These are phyloP conservation scores for Suillus subaureus DNA, from an alignment of 768 basidiomycete genomes.

Conservation along the genomic window DNA sequence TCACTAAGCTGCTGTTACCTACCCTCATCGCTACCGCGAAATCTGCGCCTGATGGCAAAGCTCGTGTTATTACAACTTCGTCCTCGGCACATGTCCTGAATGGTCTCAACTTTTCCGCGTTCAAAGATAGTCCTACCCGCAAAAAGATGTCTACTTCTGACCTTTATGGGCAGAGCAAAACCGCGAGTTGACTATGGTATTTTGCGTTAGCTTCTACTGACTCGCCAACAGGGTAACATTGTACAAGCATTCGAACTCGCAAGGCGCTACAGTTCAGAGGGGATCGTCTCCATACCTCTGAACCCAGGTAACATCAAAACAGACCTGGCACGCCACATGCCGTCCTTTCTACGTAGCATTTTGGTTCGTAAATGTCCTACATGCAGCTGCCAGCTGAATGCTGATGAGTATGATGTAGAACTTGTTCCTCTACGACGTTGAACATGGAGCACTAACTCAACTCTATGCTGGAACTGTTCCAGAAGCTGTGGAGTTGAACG, in stretches of 20 bases:
- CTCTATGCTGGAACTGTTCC: constrained; percentile 33
- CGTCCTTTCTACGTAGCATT: constrained; percentile 11
- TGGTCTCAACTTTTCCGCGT: constrained; percentile 39
- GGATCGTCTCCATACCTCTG: constrained; percentile 35
- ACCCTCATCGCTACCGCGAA: constrained; percentile 39
- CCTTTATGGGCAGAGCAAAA: constrained; percentile 34
- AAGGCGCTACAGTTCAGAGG: constrained; percentile 29
- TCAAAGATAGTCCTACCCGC: constrained; percentile 42
- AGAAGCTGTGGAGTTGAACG: constrained; percentile 26
- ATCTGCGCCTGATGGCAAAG: constrained; percentile 32
- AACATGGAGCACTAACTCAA: constrained; percentile 30
- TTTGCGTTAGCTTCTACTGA: constrained; percentile 4
- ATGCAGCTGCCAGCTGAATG: background rate
- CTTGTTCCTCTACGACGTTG: constrained; percentile 10
- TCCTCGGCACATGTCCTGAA: constrained; percentile 31
- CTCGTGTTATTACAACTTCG: constrained; percentile 46
- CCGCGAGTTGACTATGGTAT: constrained; percentile 21
- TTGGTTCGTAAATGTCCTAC: constrained; percentile 8
- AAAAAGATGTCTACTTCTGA: constrained; percentile 13
- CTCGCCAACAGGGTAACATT: constrained; percentile 27
- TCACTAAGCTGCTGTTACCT: constrained; percentile 49
- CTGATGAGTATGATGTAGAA: constrained; percentile 13
- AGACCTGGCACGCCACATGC: constrained; percentile 25
- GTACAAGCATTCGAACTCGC: constrained; percentile 34
- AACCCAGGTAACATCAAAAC: constrained; percentile 35